Percentiles rank a stretch among this genome's conserved stretches.
These are phyloP conservation scores for Spiraea crenata DNA, from an alignment of 331 rosid species.

Conservation along the genomic window DNA sequence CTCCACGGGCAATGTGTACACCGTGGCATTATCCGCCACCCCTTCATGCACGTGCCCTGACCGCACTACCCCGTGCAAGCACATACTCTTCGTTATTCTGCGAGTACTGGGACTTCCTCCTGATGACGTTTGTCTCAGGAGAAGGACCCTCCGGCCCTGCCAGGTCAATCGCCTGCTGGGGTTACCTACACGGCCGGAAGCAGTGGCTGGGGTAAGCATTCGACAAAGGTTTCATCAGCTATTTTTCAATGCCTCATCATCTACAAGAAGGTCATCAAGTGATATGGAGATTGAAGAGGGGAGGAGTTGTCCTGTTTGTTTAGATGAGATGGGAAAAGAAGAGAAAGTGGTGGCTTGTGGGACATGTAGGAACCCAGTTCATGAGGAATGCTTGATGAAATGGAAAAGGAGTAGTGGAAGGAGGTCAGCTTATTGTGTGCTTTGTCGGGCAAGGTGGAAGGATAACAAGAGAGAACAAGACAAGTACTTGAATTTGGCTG, in stretches of 20 bases:
- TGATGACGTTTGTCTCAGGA: conserved; percentile 52
- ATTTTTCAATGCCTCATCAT: conserved; percentile 19
- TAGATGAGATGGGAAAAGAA: conserved; percentile 68
- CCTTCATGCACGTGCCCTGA: conserved; percentile 91
- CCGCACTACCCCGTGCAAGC: conserved; percentile 79
- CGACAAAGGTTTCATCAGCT: conserved; percentile 62
- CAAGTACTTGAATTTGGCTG: conserved; percentile 70
- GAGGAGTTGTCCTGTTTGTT: conserved; percentile 64
- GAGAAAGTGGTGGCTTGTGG: conserved; percentile 64
- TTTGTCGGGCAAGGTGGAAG: conserved; percentile 87
- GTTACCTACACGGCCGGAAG: conserved; percentile 42
- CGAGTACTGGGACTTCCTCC: conserved; percentile 58
- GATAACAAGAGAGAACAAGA: conserved; percentile 35
- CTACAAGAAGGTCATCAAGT: not conserved
- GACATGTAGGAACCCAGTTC: conserved; percentile 70
- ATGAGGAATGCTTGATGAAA: conserved; percentile 63
- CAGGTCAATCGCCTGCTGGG: conserved; percentile 46
- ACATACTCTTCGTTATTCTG: conserved; percentile 67
- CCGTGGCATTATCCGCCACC: conserved; percentile 42
- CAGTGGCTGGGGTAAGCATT: conserved; percentile 47
- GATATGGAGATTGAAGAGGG: conserved; percentile 54
- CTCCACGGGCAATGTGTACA: conserved; percentile 82
- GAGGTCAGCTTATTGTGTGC: conserved; percentile 60
- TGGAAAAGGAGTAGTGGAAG: conserved; percentile 80
- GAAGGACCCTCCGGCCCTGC: conserved; percentile 56